Conservation (phyloP, 1,284 basidiomycete genomes). For the Tremellales sp. region DNA sequence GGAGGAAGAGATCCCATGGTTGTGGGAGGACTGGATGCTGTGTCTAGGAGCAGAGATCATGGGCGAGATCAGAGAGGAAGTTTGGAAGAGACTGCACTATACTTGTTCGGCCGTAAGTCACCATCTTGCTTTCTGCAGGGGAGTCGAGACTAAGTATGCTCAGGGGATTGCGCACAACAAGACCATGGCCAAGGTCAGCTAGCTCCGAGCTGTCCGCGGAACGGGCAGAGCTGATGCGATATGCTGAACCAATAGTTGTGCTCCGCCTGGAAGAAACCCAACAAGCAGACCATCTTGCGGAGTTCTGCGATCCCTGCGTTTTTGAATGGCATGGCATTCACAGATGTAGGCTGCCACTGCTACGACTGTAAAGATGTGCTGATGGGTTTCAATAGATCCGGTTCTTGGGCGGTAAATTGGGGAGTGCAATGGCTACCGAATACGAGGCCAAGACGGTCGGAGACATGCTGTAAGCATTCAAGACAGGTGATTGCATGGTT, state of each 20-base stretch:
- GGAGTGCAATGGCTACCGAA: conserved; percentile 77
- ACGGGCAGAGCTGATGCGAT: not conserved
- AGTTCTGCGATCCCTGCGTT: conserved; percentile 78
- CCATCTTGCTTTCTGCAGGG: not conserved
- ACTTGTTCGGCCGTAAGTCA: conserved; percentile 80
- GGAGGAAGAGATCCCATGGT: conserved; percentile 27
- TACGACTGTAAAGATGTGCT: not conserved
- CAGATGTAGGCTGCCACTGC: conserved; percentile 60
- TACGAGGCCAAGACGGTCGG: conserved; percentile 85
- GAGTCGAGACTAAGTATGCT: too few relatives aligned
- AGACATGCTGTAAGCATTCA: conserved; percentile 66
- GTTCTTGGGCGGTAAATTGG: conserved; percentile 91
- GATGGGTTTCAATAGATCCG: conserved; percentile 64
- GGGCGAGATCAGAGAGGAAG: conserved; percentile 65
- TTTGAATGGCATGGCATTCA: conserved; percentile 73
- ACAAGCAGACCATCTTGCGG: conserved; percentile 76
- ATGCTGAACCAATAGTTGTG: conserved; percentile 56
- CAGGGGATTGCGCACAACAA: conserved; percentile 92
- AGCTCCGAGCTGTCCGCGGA: not conserved
- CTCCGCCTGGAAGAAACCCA: conserved; percentile 85
- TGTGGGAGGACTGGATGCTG: conserved; percentile 92
- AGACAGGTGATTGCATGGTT: not conserved
- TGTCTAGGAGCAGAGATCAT: conserved; percentile 86
- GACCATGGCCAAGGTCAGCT: conserved; percentile 78
- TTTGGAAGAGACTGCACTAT: conserved; percentile 75